Evolutionary conservation across 768 basidiomycete species (phyloP).

Genomic region (Aureoboletus auriporus): DNA sequence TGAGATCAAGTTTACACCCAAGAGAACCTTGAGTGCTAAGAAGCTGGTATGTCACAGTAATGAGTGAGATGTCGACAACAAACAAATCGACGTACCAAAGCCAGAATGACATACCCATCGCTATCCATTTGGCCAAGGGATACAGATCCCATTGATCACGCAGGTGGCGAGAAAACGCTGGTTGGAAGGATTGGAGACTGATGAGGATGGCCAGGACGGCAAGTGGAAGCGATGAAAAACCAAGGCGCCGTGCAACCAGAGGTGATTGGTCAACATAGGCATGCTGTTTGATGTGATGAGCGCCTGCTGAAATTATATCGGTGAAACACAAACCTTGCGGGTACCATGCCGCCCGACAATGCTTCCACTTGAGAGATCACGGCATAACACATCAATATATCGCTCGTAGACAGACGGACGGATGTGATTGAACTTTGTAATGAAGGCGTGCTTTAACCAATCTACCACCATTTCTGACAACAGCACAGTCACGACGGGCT

Average conservation of each 20-base stretch:
- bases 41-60: slow-evolving; percentile 41
- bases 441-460: slow-evolving; percentile 99
- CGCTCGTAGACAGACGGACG: slow-evolving; percentile 92
- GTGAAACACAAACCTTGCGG: slow-evolving; percentile 52
- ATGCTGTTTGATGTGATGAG: slow-evolving; percentile 43
- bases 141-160: slow-evolving; percentile 38
- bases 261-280: slow-evolving; percentile 95
- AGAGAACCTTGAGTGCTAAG: slow-evolving; percentile 86
- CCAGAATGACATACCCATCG: slow-evolving; percentile 72
- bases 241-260: slow-evolving; percentile 86
- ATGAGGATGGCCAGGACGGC: slow-evolving; percentile 79
- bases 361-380: slow-evolving; percentile 81
- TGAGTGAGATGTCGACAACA: background rate
- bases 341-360: slow-evolving; percentile 62
- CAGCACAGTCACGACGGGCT: slow-evolving; percentile 93
- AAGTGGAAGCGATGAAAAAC: slow-evolving; percentile 89
- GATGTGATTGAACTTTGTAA: slow-evolving; percentile 99
- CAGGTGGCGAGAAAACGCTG: slow-evolving; percentile 52
- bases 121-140: slow-evolving; percentile 55
- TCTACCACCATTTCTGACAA: slow-evolving; percentile 92
- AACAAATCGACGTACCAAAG: slow-evolving; percentile 62
- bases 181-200: slow-evolving; percentile 63
- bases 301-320: background rate
- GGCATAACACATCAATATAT: slow-evolving; percentile 92
- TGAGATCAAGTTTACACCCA: slow-evolving; percentile 83